phyloP scores from a whole-genome alignment of 139 green algal species.

The Monoraphidium neglectum region DNA sequence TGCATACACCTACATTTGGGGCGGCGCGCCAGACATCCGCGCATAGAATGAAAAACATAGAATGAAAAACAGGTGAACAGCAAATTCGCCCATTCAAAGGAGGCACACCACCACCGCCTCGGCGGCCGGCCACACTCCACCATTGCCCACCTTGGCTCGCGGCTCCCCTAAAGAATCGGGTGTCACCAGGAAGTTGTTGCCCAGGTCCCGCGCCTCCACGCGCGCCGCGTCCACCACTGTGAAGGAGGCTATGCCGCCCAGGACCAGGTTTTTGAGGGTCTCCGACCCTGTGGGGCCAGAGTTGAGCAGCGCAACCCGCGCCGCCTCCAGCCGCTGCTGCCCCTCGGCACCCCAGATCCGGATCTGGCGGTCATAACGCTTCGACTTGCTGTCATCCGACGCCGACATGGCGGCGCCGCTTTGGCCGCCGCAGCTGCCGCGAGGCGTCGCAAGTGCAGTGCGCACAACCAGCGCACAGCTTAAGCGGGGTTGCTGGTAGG shows the following conservation, averaged over 20 bases:
- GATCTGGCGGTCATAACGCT: constrained; percentile 88
- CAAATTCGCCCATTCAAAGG: too few relatives aligned
- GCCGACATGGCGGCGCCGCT: neutral
- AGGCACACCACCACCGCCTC: constrained; percentile 80
- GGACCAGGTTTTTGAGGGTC: constrained; percentile 96
- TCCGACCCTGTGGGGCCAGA: constrained; percentile 80
- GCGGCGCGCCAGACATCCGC: too few relatives aligned
- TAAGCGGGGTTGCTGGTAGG: too few relatives aligned
- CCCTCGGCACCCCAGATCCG: constrained; percentile 89
- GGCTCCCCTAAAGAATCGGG: constrained; percentile 57
- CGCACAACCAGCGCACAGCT: too few relatives aligned
- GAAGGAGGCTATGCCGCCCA: constrained; percentile 94
- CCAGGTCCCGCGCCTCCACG: constrained; percentile 79
- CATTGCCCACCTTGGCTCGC: constrained; percentile 67
- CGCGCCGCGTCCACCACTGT: constrained; percentile 87
- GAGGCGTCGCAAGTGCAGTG: too few relatives aligned
- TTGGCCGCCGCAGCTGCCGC: too few relatives aligned
- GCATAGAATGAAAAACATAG: too few relatives aligned
- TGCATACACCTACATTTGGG: too few relatives aligned
- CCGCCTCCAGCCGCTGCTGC: constrained; percentile 72
- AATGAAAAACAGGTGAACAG: too few relatives aligned
- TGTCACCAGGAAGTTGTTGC: constrained; percentile 95
- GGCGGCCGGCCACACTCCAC: constrained; percentile 90
- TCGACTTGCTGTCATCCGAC: constrained; percentile 28
- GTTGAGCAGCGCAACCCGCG: constrained; percentile 74